Evolutionary conservation across 1,139 yeast species (phyloP), one percentile per base, ranked within the genome.

Genomic region (Arxiozyma telluris): DNA sequence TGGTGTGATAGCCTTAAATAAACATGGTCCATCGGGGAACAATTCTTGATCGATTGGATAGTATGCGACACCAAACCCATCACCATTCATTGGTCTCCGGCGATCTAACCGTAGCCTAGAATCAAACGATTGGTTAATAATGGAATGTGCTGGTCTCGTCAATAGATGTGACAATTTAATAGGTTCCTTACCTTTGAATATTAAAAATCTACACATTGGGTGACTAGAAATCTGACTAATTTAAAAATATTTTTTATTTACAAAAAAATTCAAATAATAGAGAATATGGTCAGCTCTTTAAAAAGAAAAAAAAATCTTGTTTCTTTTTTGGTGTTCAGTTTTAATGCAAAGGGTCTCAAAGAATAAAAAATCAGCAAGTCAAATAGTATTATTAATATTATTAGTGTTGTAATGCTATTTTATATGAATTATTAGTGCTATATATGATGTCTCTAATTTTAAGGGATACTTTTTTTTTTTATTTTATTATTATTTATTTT

Each of bases 31-130:
- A 49, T 76, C 76, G 44, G 73, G 58, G 39, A 68, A 78, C 11
- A 79, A 71, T 54, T 78, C 82, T 1, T 51, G 55, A 50, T 82
- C 86, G 8, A 83, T 73, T 1, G 87, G 78, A 66, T 93, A 93
- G 72, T 93, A 93, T 0, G 98, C 98, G 9, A 93, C 95, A 0
- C 98, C 98, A 69, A 93, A 93, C 1, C 98, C 98, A 70, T 93
- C 98, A 45, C 98, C 98, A 67, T 93, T 93, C 60, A 93, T 89
- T 4, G 98, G 98, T 54, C 96, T 82, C 54, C 83, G 77, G 76
- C 83, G 84, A 65, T 93, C 98, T 45, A 93, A 76, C 52, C 98
- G 78, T 47, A 93, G 76, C 53, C 98, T 71, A 39, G 95, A 84
- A 68, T 93, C 98, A 64, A 87, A 93, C 1, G 96, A 88, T 68